These are phyloP conservation scores for Hymenoscyphus infarciens DNA, from an alignment of 2,329 filamentous ascomycete genomes.

Conservation along the genomic window DNA sequence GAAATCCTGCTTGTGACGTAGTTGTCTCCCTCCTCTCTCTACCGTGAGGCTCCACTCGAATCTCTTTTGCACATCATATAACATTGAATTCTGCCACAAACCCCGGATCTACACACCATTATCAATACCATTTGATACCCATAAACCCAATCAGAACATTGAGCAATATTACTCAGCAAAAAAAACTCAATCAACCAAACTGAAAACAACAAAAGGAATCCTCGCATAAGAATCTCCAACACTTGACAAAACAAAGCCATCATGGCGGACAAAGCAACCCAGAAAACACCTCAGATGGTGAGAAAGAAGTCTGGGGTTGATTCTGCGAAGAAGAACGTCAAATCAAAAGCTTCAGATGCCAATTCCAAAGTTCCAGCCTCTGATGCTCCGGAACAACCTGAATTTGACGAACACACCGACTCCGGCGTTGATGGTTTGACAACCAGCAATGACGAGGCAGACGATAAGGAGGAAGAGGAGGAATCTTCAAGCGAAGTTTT, in stretches of 20 bases:
- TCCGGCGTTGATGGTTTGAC: conserved; percentile 18
- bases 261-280: conserved; percentile 24
- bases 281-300: conserved; percentile 15
- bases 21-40: background rate
- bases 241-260: conserved; percentile 15
- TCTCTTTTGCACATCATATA: background rate
- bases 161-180: background rate
- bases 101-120: background rate
- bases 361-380: conserved; percentile 3
- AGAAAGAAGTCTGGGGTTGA: conserved; percentile 19
- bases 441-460: conserved; percentile 12
- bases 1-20: conserved; percentile 2
- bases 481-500: conserved; percentile 17
- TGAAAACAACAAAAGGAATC: background rate
- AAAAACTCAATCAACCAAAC: background rate
- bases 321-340: conserved; percentile 8
- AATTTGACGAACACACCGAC: conserved; percentile 17
- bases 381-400: background rate
- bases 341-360: conserved; percentile 8
- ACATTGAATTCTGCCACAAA: conserved; percentile 1
- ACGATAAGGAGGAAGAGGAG: conserved; percentile 15
- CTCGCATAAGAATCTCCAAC: conserved; percentile 1
- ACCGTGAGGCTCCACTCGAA: background rate
- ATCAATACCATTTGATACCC: background rate
- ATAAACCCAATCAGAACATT: background rate